Evolutionary conservation across 2,329 filamentous ascomycete genomes (phyloP), one percentile per base, ranked within the genome.

Genomic region (Penicillium sp.): DNA sequence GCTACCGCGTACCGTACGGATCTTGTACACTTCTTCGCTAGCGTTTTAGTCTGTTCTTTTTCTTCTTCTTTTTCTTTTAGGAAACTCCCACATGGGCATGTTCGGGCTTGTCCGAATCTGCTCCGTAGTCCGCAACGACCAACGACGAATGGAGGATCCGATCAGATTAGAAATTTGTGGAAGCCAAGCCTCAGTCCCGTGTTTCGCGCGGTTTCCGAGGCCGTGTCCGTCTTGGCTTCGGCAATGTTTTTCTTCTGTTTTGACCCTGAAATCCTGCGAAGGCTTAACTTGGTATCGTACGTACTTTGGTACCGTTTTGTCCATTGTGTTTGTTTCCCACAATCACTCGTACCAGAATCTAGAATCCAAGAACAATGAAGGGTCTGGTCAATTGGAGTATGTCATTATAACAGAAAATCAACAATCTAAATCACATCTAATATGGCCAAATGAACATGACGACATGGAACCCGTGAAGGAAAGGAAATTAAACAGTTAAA

Each of bases 141-240:
- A 19, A 19, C 19, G 19, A 19, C 19, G 19, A 19, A 19, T 19
- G 19, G 19, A 19, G 19, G 19, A 19, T 19, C 19, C 19, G 19
- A 19, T 42, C 39, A 21, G n/a, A 42, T 23, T 23, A 23, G 9
- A 42, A 21, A 21, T 11, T 14, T 14, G 10, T 23, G 4, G 39
- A 23, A 42, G 39, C 39, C 39, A 42, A 42, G 39, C 10, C 19
- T 14, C 39, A 9, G 14, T 19, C 21, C 50, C 48, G 54, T 44
- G 25, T 49, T 45, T 58, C 45, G 58, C 55, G 58, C 53, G 52
- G 35, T 53, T 55, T 53, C 55, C 55, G 58, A 55, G 33, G 37
- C 13, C 43, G 43, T 51, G 39, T 42, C 39, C 39, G 39, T 55
- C 47, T 46, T 50, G 47, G 52, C 52, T 42, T 50, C 10, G 13